These are phyloP conservation scores for Crucibulum laeve DNA, from an alignment of 768 basidiomycete genomes.

Conservation along the genomic window DNA sequence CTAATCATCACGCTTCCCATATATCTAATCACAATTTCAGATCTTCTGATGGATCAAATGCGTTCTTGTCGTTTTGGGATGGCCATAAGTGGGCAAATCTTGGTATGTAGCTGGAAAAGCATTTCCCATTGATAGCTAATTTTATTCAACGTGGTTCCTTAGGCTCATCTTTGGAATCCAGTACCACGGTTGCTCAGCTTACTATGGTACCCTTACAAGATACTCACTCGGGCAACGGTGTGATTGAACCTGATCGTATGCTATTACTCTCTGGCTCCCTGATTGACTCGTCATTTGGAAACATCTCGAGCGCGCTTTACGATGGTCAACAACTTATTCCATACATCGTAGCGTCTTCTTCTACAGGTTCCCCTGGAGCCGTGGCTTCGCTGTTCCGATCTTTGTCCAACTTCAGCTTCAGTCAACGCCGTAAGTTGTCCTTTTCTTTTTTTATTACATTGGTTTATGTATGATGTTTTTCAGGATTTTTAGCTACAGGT, in stretches of 20 bases:
- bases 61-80: slow-evolving; percentile 86
- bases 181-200: slow-evolving; percentile 74
- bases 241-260: slow-evolving; percentile 83
- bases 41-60: slow-evolving; percentile 49
- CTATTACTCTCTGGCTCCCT: slow-evolving; percentile 84
- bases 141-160: not conserved
- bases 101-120: slow-evolving; percentile 33
- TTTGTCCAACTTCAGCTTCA: slow-evolving; percentile 71
- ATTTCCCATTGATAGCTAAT: slow-evolving; percentile 2
- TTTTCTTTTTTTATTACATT: slow-evolving; percentile 3
- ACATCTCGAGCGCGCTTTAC: slow-evolving; percentile 80
- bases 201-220: slow-evolving; percentile 86
- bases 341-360: slow-evolving; percentile 66
- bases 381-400: slow-evolving; percentile 84
- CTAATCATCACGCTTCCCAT: not conserved
- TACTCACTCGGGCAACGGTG: slow-evolving; percentile 62
- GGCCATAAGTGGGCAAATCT: slow-evolving; percentile 70
- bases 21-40: slow-evolving; percentile 22
- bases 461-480: slow-evolving; percentile 8
- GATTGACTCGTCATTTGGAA: slow-evolving; percentile 64
- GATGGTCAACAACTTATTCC: slow-evolving; percentile 83
- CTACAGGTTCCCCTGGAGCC: slow-evolving; percentile 63
- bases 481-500: slow-evolving; percentile 86
- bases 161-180: slow-evolving; percentile 54
- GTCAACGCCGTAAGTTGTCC: slow-evolving; percentile 53